Evolutionary conservation across 2,329 filamentous ascomycete species (phyloP), one percentile per base, ranked within the genome.

Genomic region (Sclerotinia subarctica): DNA sequence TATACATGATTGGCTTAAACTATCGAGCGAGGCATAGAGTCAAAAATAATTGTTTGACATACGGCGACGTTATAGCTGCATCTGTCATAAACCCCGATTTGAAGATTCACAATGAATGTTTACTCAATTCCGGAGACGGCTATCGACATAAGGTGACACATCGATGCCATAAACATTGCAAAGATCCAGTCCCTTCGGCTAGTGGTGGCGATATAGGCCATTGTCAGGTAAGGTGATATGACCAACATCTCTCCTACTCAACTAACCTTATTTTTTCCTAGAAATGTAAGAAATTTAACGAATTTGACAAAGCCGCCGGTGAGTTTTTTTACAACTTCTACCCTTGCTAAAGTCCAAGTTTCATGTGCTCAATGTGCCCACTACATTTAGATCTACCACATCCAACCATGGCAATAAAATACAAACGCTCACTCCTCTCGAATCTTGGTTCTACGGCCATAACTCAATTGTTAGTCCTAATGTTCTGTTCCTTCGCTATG

Each of bases 381-480:
- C 42, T 10, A 4, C 17, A 15, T 42, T 8, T 19, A 68, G 60
- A 72, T 47, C 66, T 73, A 38, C 70, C 67, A n/a, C 72, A 73
- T 65, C 69, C 73, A n/a, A 72, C 59, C 46, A 71, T 72, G 24
- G 68, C 72, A 13, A 73, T 74, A 65, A 74, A 73, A 38, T 72
- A 72, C 63, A 73, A 72, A 52, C 53, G 66, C 11, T 73, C 72
- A 1, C 63, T 73, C 0, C 68, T 73, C 2, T 73, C 72, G 2
- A 72, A 72, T 26, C 68, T 72, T 5, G 71, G 72, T 0, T 69
- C 68, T 0, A 73, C 66, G 2, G 71, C 72, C 5, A 70, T 73
- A 19, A 67, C 63, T 1, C 71, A 73, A 26, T 72, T 73, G 71
- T 66, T 73, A 2, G 70, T 72, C 13, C 54, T 73, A 1, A 72